Base-by-base conservation (phyloP, 805 yeast genomes). In the Phaffomyces thermotolerans region DNA sequence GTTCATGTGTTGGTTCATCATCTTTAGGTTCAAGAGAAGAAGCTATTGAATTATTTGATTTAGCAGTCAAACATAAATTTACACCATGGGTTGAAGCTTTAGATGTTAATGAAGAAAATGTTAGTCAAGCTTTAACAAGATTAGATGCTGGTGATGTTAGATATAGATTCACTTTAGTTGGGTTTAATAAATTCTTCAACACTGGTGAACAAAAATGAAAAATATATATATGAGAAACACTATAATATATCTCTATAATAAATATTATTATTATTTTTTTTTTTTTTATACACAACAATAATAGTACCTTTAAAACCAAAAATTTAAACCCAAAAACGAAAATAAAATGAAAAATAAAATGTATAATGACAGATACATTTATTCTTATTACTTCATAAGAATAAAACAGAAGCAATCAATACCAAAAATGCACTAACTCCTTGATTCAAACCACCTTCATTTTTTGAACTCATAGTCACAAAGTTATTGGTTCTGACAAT, bases 71-170 rank as follows among this genome's bases (percentile, higher is more conserved):
- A 52, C 69, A 79, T 52, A 63, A 69, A 35, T 68, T 83, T 56
- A 69, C 66, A 44, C 79, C 86, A 20, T 79, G 84, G 82, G 71
- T 75, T 41, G 87, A 82, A 64, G 66, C 69, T 24, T 64, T 82
- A 40, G 75, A 77, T 24, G 70, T 81, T 51, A 62, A 66, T 42
- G 79, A 69, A 51, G 74, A 64, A 37, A 75, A 74, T 53, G 76
- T 78, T 40, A 67, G 71, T 32, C 65, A 71, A 52, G 85, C 79
- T 3, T 70, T 81, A 59, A 70, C 71, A 36, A 74, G 77, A 58
- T 68, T 77, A 43, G 70, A 72, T 44, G 48, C 62, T 18, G 78
- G 81, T 55, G 79, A 79, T 48, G 79, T 78, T 37, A 73, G 75
- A 52, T 81, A 79, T 60, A 73, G 88, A 68, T 78, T 76, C 54